phyloP scores from a whole-genome alignment of 805 yeast species.

The Ogataea paradorogensis region DNA sequence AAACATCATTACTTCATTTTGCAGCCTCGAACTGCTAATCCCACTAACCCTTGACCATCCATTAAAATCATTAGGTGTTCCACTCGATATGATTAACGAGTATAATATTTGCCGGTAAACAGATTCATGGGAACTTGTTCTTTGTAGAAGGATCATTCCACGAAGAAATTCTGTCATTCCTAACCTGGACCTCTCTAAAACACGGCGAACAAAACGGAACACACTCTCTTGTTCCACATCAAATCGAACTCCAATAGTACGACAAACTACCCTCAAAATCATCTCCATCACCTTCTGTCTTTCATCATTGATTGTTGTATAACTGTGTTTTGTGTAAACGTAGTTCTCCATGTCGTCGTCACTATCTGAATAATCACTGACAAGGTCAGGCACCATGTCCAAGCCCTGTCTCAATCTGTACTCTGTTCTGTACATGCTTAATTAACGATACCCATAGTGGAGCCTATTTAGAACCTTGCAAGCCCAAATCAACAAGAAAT shows the following conservation, averaged over 20 bases:
- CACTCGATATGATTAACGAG: conserved; percentile 4
- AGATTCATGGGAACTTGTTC: not conserved
- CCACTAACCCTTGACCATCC: conserved; percentile 11
- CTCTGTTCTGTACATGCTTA: conserved; percentile 2
- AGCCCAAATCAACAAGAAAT: not conserved
- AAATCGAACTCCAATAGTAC: conserved; percentile 1
- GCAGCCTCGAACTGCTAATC: conserved; percentile 1
- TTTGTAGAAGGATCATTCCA: conserved; percentile 3
- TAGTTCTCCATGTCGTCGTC: conserved; percentile 10
- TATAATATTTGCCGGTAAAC: conserved; percentile 4
- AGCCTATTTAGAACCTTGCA: conserved; percentile 6
- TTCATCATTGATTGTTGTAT: conserved; percentile 4
- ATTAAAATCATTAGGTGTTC: conserved; percentile 5
- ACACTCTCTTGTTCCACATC: not conserved
- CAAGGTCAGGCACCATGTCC: conserved; percentile 11
- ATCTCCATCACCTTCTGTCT: conserved; percentile 4
- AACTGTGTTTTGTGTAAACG: conserved; percentile 3
- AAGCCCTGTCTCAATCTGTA: conserved; percentile 2
- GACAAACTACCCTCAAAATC: conserved; percentile 3
- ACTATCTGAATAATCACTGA: conserved; percentile 10
- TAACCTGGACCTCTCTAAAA: conserved; percentile 5
- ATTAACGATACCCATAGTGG: conserved; percentile 5
- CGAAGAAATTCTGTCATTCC: conserved; percentile 3
- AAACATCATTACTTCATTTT: conserved; percentile 1
- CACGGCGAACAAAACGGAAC: conserved; percentile 2